phyloP scores from a whole-genome alignment of 73 alveolate genomes.

The Tetrahymena borealis region DNA sequence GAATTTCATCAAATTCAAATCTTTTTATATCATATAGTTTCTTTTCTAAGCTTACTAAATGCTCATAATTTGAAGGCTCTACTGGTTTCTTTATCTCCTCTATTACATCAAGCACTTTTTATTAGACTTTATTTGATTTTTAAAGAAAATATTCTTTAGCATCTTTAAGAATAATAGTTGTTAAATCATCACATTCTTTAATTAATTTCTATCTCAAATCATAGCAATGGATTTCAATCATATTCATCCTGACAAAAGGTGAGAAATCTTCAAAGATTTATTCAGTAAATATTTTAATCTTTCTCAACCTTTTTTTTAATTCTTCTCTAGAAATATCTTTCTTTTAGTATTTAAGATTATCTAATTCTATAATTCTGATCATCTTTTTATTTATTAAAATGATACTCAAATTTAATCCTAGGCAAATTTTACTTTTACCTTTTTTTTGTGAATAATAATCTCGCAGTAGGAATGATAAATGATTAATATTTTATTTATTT shows the following conservation, averaged over 20 bases:
- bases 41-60: not conserved
- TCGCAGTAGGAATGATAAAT: not conserved
- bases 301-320: not conserved
- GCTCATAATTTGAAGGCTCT: not conserved
- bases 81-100: not conserved
- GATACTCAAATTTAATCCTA: too few species aligned
- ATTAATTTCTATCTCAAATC: not conserved
- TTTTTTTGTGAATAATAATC: not conserved
- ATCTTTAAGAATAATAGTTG: not conserved
- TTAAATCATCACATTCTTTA: not conserved
- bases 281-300: not conserved
- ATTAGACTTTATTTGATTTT: not conserved
- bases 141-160: not conserved
- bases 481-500: not conserved
- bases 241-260: not conserved
- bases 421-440: too few species aligned
- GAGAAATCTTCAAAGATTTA: not conserved
- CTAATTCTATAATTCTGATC: not conserved
- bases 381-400: not conserved
- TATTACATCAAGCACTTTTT: not conserved
- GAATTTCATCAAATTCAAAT: not conserved
- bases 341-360: not conserved
- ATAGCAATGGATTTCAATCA: not conserved
- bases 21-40: not conserved
- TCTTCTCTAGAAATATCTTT: not conserved